Base-by-base conservation (phyloP, 1,284 basidiomycete species). In the Volvariella surrecta region DNA sequence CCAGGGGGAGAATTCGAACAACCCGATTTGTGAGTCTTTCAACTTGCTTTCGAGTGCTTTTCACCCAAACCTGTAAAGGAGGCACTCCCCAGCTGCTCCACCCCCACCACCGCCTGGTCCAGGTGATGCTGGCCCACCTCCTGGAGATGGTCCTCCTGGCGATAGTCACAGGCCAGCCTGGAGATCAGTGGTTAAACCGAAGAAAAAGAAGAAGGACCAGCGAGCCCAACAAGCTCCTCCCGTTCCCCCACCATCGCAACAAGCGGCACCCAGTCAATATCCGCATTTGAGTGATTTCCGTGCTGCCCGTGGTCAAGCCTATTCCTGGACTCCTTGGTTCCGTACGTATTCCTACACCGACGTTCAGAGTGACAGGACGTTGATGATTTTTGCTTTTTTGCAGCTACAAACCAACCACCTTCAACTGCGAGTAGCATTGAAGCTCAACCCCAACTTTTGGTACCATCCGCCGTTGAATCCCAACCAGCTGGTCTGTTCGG, bases 1-100 rank as follows among this genome's bases (percentile, higher is more conserved):
- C 77, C 82, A 11, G 82, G 82, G 45, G 84, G 85, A 40, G 79
- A 85, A 57, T 88, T 81, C 51, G 78, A 85, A 55, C 70, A 77
- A 3, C 76, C 82, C 13, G n/a, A n/a, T n/a, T n/a, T n/a, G n/a
- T n/a, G n/a, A n/a, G n/a, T n/a, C n/a, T n/a, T n/a, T n/a, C n/a
- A n/a, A n/a, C n/a, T n/a, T n/a, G n/a, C n/a, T n/a, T n/a, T n/a
- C n/a, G n/a, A n/a, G n/a, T n/a, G n/a, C n/a, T n/a, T n/a, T n/a
- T n/a, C n/a, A n/a, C n/a, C n/a, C n/a, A n/a, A n/a, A n/a, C n/a
- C n/a, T n/a, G n/a, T n/a, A n/a, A n/a, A 37, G 2, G 45, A 78
- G 76, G 74, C 70, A 66, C 63, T 73, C 71, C 16, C 24, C 24
- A 28, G 22, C 42, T 37, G 16, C 32, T 16, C 48, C 41, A 16